Conservation (phyloP, 805 yeast genomes). For the Saturnispora sekii region DNA sequence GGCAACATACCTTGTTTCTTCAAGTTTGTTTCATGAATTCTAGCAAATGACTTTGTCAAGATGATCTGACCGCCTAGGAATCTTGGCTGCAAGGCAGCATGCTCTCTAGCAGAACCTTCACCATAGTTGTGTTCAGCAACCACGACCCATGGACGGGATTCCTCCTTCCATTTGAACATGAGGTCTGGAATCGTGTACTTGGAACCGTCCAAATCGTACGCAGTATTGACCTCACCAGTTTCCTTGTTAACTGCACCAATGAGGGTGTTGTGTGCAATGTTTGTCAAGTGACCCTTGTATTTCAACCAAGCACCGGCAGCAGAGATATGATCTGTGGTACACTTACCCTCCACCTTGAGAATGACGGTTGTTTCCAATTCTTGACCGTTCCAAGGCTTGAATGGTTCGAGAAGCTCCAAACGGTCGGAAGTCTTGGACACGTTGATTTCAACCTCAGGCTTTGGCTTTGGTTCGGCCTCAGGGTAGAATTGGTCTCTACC, state of each 20-base stretch:
- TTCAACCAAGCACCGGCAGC: slow-evolving; percentile 99
- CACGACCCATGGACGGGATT: slow-evolving; percentile 80
- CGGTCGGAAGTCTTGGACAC: slow-evolving; percentile 86
- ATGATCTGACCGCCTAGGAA: slow-evolving; percentile 87
- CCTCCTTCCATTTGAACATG: slow-evolving; percentile 92
- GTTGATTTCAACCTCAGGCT: slow-evolving; percentile 38
- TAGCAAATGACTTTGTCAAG: slow-evolving; percentile 89
- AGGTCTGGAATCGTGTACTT: slow-evolving; percentile 83
- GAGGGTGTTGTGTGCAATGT: slow-evolving; percentile 88
- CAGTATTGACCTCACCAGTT: slow-evolving; percentile 90
- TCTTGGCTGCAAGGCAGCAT: slow-evolving; percentile 93
- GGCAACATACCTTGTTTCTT: slow-evolving; percentile 98
- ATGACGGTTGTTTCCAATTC: slow-evolving; percentile 71
- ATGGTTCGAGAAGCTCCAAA: slow-evolving; percentile 84
- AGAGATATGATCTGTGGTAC: slow-evolving; percentile 97
- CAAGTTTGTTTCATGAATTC: slow-evolving; percentile 96
- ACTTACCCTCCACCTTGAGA: slow-evolving; percentile 92
- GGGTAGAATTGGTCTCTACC: slow-evolving; percentile 61
- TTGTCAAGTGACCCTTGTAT: slow-evolving; percentile 95
- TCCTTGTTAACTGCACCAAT: slow-evolving; percentile 97
- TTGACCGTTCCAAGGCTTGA: slow-evolving; percentile 75
- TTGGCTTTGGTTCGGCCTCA: slow-evolving; percentile 44
- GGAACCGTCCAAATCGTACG: slow-evolving; percentile 76
- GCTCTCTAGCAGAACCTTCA: slow-evolving; percentile 99
- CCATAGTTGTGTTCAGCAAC: slow-evolving; percentile 98